Evolutionary conservation across 495 filamentous ascomycete genomes (phyloP), one percentile per base, ranked within the genome.

Genomic region (Neurospora tetrasperma): DNA sequence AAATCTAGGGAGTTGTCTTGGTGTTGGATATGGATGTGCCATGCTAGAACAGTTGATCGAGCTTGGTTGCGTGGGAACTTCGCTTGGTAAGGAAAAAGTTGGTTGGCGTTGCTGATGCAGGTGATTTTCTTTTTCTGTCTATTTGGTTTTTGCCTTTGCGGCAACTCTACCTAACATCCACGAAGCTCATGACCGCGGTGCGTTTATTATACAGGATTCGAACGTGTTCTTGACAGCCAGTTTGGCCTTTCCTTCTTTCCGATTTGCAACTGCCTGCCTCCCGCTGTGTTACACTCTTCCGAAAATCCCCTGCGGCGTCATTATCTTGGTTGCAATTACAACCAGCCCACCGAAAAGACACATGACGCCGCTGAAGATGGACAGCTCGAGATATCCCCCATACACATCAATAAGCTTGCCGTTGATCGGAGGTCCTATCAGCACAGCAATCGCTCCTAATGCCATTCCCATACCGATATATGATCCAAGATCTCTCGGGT

Each of bases 391-490:
- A 72, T 82, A 89, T 0, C 82, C 79, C 2, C 74, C 76, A 69
- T 87, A 86, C 39, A 73, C 80, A 14, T 76, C 78, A 9, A 87
- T 42, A 59, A 89, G 72, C 3, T 79, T 83, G 0, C 87, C 88
- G 72, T 84, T 85, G 20, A 87, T 80, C 0, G 87, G 87, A 18
- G 88, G 87, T 0, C 87, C 86, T 42, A 88, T 83, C 70, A 89
- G 69, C 5, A 78, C 77, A 1, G 82, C 84, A 7, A 88, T 46
- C 0, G 85, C 80, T 4, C 76, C 77, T 16, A 87, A 14, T 0
- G 79, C 79, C 77, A 89, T 81, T 2, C 84, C 86, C 85, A 86
- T 86, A 20, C 87, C 86, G 71, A 87, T 84, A 74, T 89, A 89
- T 0, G 86, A 88, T 1, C 87, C 86, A 20, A 87, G 78, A 42